phyloP scores from a whole-genome alignment of 2,329 filamentous ascomycete genomes.

The Penicillium expansum region DNA sequence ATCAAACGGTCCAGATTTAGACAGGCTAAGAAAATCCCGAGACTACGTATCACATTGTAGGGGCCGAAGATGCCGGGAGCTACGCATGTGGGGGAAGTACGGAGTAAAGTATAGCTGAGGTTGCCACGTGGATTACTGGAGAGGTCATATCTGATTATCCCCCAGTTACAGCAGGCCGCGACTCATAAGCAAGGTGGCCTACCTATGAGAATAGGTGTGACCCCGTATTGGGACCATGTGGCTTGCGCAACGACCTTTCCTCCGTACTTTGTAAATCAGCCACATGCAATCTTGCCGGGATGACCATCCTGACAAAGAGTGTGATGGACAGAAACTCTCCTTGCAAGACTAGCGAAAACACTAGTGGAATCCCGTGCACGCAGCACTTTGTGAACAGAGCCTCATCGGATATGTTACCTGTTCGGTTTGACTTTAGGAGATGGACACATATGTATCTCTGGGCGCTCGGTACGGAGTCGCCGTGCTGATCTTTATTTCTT shows the following conservation, averaged over 20 bases:
- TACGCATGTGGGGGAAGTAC: conserved; percentile 6
- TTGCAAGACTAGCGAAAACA: conserved; percentile 1
- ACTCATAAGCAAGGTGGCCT: background rate
- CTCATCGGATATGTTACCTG: conserved; percentile 1
- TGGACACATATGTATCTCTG: too few relatives aligned
- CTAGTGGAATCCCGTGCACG: conserved; percentile 7
- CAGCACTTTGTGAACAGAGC: conserved; percentile 8
- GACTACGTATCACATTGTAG: background rate
- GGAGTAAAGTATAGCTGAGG: conserved; percentile 1
- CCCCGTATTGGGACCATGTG: background rate
- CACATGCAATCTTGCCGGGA: background rate
- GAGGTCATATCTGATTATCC: background rate
- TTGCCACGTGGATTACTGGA: conserved; percentile 7
- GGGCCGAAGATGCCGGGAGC: background rate
- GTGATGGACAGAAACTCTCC: conserved; percentile 1
- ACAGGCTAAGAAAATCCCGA: background rate
- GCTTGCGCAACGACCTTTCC: conserved; percentile 1
- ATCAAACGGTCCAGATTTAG: background rate
- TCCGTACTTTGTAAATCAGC: background rate
- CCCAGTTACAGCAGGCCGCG: background rate
- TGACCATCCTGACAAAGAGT: background rate
- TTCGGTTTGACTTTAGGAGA: background rate
- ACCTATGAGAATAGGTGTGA: background rate
- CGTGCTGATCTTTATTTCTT: background rate
- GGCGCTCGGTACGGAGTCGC: background rate